Evolutionary conservation across 2,329 filamentous ascomycete species (phyloP).

Genomic region (Pezicula radicicola): DNA sequence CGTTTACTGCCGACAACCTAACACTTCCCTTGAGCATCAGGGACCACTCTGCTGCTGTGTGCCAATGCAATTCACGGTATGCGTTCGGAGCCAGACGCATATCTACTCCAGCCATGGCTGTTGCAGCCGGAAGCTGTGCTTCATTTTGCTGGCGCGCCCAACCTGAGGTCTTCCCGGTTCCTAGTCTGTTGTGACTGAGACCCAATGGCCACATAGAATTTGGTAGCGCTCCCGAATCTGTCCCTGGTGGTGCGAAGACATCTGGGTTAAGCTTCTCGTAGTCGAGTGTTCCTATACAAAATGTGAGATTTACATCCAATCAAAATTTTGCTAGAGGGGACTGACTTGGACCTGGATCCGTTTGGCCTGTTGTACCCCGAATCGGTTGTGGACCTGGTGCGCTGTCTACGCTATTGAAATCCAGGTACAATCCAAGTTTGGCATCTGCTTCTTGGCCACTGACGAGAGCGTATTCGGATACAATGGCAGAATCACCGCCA

Average conservation of each 20-base stretch:
- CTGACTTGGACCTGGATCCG: constrained; percentile 45
- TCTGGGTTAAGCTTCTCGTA: constrained; percentile 55
- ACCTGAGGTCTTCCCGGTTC: constrained; percentile 34
- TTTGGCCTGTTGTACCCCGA: constrained; percentile 43
- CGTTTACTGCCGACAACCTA: constrained; percentile 48
- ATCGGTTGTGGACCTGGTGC: constrained; percentile 46
- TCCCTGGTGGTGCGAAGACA: constrained; percentile 48
- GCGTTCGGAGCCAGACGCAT: constrained; percentile 55
- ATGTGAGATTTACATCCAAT: neutral
- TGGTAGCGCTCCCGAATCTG: constrained; percentile 45
- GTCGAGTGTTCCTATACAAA: constrained; percentile 33
- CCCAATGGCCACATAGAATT: constrained; percentile 53
- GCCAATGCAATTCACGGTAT: constrained; percentile 64
- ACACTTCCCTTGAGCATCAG: constrained; percentile 52
- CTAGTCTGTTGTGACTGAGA: constrained; percentile 43
- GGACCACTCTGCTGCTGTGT: constrained; percentile 50
- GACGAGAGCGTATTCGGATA: constrained; percentile 39
- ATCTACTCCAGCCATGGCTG: constrained; percentile 54
- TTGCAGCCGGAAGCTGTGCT: constrained; percentile 42
- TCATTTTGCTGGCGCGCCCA: constrained; percentile 58
- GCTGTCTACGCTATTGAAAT: constrained; percentile 46
- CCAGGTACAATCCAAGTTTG: constrained; percentile 48
- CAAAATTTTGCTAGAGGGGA: neutral
- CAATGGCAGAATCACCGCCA: constrained; percentile 35
- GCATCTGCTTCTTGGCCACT: constrained; percentile 47